Conservation (phyloP, 257 asterid genomes). For the Fraxinus americana region DNA sequence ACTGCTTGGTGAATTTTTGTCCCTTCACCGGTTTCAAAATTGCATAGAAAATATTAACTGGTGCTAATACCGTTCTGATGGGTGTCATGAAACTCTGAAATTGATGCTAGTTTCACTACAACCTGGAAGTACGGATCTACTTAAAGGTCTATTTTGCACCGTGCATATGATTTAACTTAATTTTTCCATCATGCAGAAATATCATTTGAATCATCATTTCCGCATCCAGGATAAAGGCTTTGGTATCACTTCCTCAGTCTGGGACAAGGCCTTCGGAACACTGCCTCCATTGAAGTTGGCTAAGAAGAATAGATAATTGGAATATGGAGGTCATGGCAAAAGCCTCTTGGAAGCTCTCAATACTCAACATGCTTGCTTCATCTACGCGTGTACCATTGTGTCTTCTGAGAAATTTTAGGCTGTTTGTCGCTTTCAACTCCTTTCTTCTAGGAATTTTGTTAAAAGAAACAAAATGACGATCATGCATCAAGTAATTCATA, state of each 20-base stretch:
- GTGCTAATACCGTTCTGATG: background rate
- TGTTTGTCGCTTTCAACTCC: conserved; percentile 8
- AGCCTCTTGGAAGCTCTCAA: conserved; percentile 8
- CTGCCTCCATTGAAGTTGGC: conserved; percentile 59
- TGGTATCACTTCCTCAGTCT: conserved; percentile 83
- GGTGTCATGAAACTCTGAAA: background rate
- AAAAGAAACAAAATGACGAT: background rate
- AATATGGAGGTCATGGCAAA: background rate
- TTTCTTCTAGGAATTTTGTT: conserved; percentile 8
- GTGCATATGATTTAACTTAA: background rate
- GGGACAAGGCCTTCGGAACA: conserved; percentile 90
- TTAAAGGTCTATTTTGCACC: background rate
- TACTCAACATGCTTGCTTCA: conserved; percentile 18
- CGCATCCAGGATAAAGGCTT: conserved; percentile 80
- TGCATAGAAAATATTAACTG: no score
- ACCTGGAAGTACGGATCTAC: background rate
- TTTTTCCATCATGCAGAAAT: conserved; percentile 51
- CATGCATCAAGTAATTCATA: conserved; percentile 10
- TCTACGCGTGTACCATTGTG: conserved; percentile 16
- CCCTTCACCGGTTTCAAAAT: background rate
- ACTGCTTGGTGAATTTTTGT: background rate
- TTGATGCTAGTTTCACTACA: background rate
- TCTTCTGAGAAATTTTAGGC: conserved; percentile 22
- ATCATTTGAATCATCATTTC: conserved; percentile 91
- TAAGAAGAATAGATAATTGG: conserved; percentile 48